Conservation (phyloP, 352 stramenopile species). For the Phytophthora nicotianae region DNA sequence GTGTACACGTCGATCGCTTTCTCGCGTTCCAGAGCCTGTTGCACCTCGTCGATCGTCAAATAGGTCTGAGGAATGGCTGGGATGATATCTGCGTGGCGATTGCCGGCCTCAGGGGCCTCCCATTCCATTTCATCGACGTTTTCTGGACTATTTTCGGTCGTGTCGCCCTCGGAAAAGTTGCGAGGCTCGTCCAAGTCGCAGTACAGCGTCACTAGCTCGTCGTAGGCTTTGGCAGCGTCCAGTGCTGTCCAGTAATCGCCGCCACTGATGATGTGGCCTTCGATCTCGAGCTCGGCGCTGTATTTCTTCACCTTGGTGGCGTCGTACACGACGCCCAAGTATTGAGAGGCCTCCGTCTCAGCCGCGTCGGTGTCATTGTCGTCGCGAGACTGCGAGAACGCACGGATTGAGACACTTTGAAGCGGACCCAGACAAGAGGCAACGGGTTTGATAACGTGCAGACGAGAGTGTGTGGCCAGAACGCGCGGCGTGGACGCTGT, state of each 20-base stretch:
- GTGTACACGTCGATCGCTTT: constrained; percentile 84
- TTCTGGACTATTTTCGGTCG: background rate
- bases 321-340: constrained; percentile 76
- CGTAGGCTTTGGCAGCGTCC: constrained; percentile 81
- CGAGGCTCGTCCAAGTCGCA: constrained; percentile 76
- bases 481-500: background rate
- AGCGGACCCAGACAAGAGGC: background rate
- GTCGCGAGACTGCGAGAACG: constrained; percentile 26
- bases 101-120: constrained; percentile 66
- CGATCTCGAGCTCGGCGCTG: constrained; percentile 73
- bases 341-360: constrained; percentile 40
- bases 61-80: constrained; percentile 65
- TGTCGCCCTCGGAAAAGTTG: constrained; percentile 59
- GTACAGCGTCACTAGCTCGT: constrained; percentile 83
- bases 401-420: constrained; percentile 14
- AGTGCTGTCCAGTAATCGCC: constrained; percentile 84
- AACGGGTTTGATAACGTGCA: background rate
- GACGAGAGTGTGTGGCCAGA: background rate
- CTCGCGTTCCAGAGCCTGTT: constrained; percentile 65
- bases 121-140: constrained; percentile 46
- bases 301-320: constrained; percentile 83
- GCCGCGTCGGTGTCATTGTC: constrained; percentile 24
- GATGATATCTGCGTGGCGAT: constrained; percentile 82
- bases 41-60: constrained; percentile 76
- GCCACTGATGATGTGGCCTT: constrained; percentile 72